Percentiles rank a stretch among this genome's conserved stretches.
These are phyloP conservation scores for Epichloe aotearoae DNA, from an alignment of 2,329 filamentous ascomycete genomes.

Conservation along the genomic window DNA sequence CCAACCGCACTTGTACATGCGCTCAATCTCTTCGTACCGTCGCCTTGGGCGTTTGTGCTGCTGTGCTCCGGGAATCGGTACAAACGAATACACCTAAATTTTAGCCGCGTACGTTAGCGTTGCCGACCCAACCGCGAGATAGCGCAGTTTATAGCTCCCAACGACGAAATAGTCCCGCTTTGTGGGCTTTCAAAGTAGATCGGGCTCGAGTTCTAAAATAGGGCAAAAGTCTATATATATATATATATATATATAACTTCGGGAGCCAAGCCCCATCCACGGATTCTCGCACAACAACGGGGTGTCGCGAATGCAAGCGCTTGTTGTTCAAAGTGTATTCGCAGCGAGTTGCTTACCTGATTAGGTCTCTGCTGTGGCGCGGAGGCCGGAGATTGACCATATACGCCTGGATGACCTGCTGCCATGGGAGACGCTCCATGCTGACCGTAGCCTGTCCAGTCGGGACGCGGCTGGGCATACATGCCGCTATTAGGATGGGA, in stretches of 20 bases:
- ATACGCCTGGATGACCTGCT: constrained; percentile 36
- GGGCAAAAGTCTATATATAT: neutral
- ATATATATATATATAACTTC: no score
- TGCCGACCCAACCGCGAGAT: neutral
- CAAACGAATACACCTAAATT: constrained; percentile 88
- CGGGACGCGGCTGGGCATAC: constrained; percentile 58
- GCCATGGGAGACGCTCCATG: constrained; percentile 35
- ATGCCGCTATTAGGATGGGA: constrained; percentile 47
- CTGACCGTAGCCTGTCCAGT: constrained; percentile 58
- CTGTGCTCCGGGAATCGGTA: constrained; percentile 90
- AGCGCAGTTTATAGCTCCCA: neutral
- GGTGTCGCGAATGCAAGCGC: neutral
- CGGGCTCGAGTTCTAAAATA: neutral
- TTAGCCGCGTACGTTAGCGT: constrained; percentile 9
- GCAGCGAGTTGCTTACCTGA: constrained; percentile 39
- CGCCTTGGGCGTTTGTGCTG: constrained; percentile 92
- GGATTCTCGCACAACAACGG: neutral
- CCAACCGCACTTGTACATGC: constrained; percentile 99
- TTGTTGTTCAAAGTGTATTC: neutral
- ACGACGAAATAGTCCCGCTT: neutral
- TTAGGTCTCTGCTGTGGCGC: constrained; percentile 41
- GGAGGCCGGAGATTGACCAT: constrained; percentile 41
- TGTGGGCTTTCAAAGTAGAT: neutral
- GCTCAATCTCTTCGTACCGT: constrained; percentile 95
- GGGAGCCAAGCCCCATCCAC: no score